Evolutionary conservation across 805 yeast genomes (phyloP).

Genomic region (Barnettozyma botsteinii): DNA sequence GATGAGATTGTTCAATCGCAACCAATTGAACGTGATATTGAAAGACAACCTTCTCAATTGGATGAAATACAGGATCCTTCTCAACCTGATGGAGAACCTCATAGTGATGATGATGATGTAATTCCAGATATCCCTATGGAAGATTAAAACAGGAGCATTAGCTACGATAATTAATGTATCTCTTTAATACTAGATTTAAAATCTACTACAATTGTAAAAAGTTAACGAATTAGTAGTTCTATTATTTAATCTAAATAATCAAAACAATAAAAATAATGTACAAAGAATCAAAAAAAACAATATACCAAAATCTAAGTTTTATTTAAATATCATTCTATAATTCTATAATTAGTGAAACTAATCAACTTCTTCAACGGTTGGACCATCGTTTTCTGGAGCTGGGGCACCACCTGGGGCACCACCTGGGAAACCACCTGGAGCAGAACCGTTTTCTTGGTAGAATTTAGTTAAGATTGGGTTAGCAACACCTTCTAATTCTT

Average conservation of each 20-base stretch:
- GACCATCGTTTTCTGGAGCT: slow-evolving; percentile 45
- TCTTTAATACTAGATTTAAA: too few species aligned
- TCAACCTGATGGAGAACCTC: background rate
- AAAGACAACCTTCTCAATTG: too few species aligned
- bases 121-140: slow-evolving; percentile 15
- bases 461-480: slow-evolving; percentile 97
- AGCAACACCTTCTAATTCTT: slow-evolving; percentile 91
- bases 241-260: background rate
- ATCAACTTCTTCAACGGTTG: slow-evolving; percentile 81
- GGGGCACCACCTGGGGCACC: slow-evolving; percentile 51
- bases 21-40: background rate
- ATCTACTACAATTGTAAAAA: too few species aligned
- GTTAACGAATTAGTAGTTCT: too few species aligned
- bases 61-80: background rate
- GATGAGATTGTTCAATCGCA: slow-evolving; percentile 8
- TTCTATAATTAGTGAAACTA: slow-evolving; percentile 29
- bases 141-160: slow-evolving; percentile 2
- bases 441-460: slow-evolving; percentile 93
- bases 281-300: slow-evolving; percentile 1
- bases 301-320: background rate
- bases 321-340: slow-evolving; percentile 2
- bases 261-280: background rate
- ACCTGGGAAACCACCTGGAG: slow-evolving; percentile 55
- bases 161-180: slow-evolving; percentile 1
- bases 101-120: slow-evolving; percentile 4